Percentiles rank a stretch among this genome's conserved stretches.
Conservation (phyloP, 331 rosid species). For the Acacia concinna region DNA sequence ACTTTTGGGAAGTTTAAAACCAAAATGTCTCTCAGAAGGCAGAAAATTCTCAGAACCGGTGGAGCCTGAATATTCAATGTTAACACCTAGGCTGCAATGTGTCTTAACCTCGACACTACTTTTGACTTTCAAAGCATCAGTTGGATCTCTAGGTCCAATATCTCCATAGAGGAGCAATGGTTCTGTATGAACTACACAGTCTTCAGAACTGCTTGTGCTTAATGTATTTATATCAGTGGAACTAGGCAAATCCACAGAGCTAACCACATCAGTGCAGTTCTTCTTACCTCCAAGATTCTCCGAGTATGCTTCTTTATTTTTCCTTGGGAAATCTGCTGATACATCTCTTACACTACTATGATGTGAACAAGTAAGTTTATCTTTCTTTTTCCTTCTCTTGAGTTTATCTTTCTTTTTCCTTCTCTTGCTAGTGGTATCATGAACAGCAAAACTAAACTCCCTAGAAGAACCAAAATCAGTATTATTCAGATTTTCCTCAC, state of each 20-base stretch:
- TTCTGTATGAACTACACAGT: slow-evolving; percentile 38
- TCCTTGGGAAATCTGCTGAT: slow-evolving; percentile 36
- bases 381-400: slow-evolving; percentile 61
- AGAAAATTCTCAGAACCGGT: slow-evolving; percentile 38
- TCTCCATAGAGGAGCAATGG: slow-evolving; percentile 45
- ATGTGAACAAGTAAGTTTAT: slow-evolving; percentile 37
- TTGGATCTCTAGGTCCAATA: slow-evolving; percentile 36
- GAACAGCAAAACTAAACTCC: slow-evolving; percentile 48
- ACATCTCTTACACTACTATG: slow-evolving; percentile 38
- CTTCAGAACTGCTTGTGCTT: slow-evolving; percentile 51
- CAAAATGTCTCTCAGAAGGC: slow-evolving; percentile 48
- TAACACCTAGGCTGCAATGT: slow-evolving; percentile 37
- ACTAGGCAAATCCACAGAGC: slow-evolving; percentile 43
- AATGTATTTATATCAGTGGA: slow-evolving; percentile 43
- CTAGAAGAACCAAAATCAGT: slow-evolving; percentile 48
- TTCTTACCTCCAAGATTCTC: slow-evolving; percentile 50
- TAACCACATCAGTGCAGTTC: slow-evolving; percentile 33
- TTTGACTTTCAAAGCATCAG: slow-evolving; percentile 41
- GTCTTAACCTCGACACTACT: slow-evolving; percentile 40
- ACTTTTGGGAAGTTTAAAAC: slow-evolving; percentile 51
- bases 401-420: slow-evolving; percentile 60
- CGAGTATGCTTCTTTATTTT: slow-evolving; percentile 47
- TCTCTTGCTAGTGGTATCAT: slow-evolving; percentile 39
- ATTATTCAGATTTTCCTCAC: slow-evolving; percentile 45
- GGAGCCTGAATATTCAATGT: slow-evolving; percentile 38